Base-by-base conservation (phyloP, 1,139 yeast genomes). In the Sugiyamaella paludigena region DNA sequence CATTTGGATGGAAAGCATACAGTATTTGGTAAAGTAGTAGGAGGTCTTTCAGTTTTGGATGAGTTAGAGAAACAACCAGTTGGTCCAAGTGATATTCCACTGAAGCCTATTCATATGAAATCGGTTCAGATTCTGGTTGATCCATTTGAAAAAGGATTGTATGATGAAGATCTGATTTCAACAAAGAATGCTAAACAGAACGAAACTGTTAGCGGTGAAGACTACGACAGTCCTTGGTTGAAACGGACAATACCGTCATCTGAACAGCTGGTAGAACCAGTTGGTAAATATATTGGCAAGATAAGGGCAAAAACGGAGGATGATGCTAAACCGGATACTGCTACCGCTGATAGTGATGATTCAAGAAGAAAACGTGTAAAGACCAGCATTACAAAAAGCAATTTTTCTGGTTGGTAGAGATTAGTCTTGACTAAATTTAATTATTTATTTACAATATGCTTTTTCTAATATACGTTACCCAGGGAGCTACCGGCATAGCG, bases 51-150 rank as follows among this genome's bases (percentile, higher is more conserved):
- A 58, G 71, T 87, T 58, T 84, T 87, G 64, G 81, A 83, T 75
- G 77, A 79, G 66, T 72, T 89, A 64, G 96, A 88, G 74, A 63
- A 57, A 27, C 53, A 58, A 2, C 61, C 61, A 4, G 63, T 64
- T 3, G 67, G 61, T 32, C 52, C 59, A 4, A 68, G 68, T 46
- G 64, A 59, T 34, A 40, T 19, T 19, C 79, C 79, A 7, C 36
- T 42, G 26, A 43, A 70, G 8, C 52, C 59, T 0, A 72, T 80
- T 4, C 51, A 56, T 7, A 65, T 75, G 43, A 64, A 65, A 4
- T 80, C 78, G 53, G 87, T 84, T 24, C 79, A 86, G 2, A 88
- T 94, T 1, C 85, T 89, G 0, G 88, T 88, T 2, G 94, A 87
- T 63, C 77, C 91, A 0, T 72, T 87, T 40, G 72, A 77, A 27